Percentiles rank a stretch among this genome's conserved stretches.
Evolutionary conservation across 495 filamentous ascomycete genomes (phyloP).

Genomic region (Xylaria bambusicola): DNA sequence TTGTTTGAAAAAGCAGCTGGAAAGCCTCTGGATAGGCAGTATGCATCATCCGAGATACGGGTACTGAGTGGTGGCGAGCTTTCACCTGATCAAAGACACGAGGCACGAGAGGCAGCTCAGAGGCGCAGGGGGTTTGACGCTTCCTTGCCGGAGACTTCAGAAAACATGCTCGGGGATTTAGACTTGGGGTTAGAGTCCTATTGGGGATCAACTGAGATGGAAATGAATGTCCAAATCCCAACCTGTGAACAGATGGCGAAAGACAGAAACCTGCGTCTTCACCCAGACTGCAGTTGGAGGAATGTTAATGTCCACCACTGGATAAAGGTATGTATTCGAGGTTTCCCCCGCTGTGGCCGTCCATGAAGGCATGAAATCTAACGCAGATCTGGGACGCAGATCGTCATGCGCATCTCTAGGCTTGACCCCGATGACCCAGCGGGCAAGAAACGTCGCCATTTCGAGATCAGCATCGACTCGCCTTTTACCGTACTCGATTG

Average conservation of each 20-base stretch:
- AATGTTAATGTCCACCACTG: slow-evolving; percentile 97
- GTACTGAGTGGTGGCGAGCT: slow-evolving; percentile 79
- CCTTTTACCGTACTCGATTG: slow-evolving; percentile 96
- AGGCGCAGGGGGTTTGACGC: slow-evolving; percentile 44
- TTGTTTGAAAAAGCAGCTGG: slow-evolving; percentile 92
- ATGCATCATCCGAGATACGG: slow-evolving; percentile 75
- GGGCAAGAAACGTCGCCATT: slow-evolving; percentile 81
- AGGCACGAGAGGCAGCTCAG: slow-evolving; percentile 43
- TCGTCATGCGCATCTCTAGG: slow-evolving; percentile 94
- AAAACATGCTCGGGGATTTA: slow-evolving; percentile 84
- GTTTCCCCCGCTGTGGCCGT: background rate
- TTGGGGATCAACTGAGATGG: slow-evolving; percentile 92
- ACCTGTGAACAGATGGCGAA: slow-evolving; percentile 88
- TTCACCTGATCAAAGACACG: slow-evolving; percentile 42
- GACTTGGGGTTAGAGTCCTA: slow-evolving; percentile 59
- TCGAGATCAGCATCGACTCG: slow-evolving; percentile 98
- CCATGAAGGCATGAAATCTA: slow-evolving; percentile 15
- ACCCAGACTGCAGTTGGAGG: slow-evolving; percentile 94
- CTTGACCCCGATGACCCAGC: slow-evolving; percentile 76
- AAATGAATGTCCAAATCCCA: slow-evolving; percentile 92
- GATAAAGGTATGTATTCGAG: slow-evolving; percentile 84
- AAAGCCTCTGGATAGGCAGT: slow-evolving; percentile 73
- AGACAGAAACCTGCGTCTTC: slow-evolving; percentile 70
- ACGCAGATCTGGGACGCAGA: slow-evolving; percentile 54
- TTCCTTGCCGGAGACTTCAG: slow-evolving; percentile 46